Conservation (phyloP, 257 asterid genomes). For the Nicotiana attenuata region DNA sequence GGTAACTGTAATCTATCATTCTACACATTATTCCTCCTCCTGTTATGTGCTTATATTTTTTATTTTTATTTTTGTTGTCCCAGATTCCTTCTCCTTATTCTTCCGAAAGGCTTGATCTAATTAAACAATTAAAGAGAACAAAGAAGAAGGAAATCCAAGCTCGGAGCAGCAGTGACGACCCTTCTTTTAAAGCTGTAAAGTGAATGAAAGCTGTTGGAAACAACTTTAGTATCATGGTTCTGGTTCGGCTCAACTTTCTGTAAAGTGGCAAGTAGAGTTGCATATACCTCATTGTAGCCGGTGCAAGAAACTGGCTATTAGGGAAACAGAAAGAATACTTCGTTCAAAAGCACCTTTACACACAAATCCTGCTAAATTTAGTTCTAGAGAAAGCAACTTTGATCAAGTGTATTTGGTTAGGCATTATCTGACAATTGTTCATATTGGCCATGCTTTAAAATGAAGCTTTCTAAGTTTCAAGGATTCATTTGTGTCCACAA, state of each 20-base stretch:
- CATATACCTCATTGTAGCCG: background rate
- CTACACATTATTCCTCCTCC: background rate
- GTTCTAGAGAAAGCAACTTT: background rate
- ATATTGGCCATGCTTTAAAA: background rate
- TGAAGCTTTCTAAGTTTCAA: background rate
- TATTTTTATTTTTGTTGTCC: background rate
- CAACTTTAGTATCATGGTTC: background rate
- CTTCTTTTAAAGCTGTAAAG: constrained; percentile 16
- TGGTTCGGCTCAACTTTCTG: background rate
- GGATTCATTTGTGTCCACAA: background rate
- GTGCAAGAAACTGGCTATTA: background rate
- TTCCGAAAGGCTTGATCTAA: constrained; percentile 50
- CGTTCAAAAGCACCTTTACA: background rate
- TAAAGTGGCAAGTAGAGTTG: constrained; percentile 5
- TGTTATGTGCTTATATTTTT: background rate
- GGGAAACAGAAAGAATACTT: background rate
- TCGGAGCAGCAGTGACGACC: constrained; percentile 21
- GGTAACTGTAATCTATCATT: constrained; percentile 28
- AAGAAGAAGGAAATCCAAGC: constrained; percentile 47
- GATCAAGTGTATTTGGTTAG: background rate
- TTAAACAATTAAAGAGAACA: constrained; percentile 68
- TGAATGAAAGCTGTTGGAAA: background rate
- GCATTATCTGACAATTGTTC: background rate
- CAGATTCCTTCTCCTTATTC: constrained; percentile 85
- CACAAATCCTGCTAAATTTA: background rate